Conservation (phyloP, 192 early-diverging fungal genomes). For the Martensiomyces pterosporus region DNA sequence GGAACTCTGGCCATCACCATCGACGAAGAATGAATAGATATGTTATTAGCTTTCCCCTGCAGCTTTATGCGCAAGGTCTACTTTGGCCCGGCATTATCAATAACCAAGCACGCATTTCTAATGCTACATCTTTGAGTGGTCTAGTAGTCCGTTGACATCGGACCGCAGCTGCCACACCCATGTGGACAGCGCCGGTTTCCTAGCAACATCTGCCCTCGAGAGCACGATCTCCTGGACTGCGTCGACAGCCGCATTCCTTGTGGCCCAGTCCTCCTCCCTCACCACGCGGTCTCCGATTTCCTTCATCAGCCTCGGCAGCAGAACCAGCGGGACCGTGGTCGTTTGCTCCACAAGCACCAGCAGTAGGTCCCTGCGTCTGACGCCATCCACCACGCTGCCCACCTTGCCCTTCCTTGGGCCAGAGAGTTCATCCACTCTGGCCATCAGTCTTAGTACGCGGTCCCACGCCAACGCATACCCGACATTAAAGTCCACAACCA, state of each 20-base stretch:
- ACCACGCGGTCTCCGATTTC: neutral
- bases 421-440: neutral
- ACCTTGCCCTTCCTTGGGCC: neutral
- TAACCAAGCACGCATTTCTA: neutral
- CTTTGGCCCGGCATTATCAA: neutral
- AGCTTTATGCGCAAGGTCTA: neutral
- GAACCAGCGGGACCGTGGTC: constrained; percentile 9
- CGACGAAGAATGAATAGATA: neutral
- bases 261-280: constrained; percentile 1
- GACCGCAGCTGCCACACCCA: constrained; percentile 31
- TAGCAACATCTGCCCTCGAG: constrained; percentile 10
- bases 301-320: constrained; percentile 21
- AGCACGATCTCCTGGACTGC: constrained; percentile 14
- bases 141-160: constrained; percentile 4
- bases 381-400: neutral
- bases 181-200: constrained; percentile 21
- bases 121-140: constrained; percentile 2
- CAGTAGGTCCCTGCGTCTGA: constrained; percentile 20
- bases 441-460: constrained; percentile 1
- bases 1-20: neutral
- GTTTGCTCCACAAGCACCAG: constrained; percentile 12
- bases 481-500: neutral
- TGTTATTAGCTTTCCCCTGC: too few species aligned
- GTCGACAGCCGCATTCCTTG: neutral
- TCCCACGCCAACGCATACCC: constrained; percentile 8